Base-by-base conservation (phyloP, 2,329 filamentous ascomycete genomes). In the Fusarium scirpi region DNA sequence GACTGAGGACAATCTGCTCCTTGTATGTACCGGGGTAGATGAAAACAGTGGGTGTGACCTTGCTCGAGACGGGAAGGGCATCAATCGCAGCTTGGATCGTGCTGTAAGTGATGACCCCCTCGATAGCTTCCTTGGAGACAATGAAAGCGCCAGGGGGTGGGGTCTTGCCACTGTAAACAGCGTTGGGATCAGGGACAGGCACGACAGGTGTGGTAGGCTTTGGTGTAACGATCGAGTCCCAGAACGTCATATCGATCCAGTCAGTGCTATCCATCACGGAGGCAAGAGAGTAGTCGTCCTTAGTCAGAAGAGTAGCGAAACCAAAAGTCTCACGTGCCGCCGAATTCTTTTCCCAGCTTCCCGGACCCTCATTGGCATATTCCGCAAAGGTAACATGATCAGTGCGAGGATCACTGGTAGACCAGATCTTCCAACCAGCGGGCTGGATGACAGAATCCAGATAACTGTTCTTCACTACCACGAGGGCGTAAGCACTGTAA, bases 381-480 rank as follows among this genome's bases (percentile, higher is more conserved):
- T 91, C 89, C 8, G 80, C 86, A 67, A 87, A 90, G 15, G 81
- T 78, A 5, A 90, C 85, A 76, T 62, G 83, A 80, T 89, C 88
- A 89, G 46, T 81, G 69, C 25, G 72, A 73, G 89, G 89, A 89
- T 10, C 89, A 84, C 3, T 84, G 81, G 20, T 79, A 58, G 72
- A 89, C 90, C 76, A 92, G 81, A 43, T 90, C 85, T 74, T 74
- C 72, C 72, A 74, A 16, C 72, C 72, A 0, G 65, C 61, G 0
- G 72, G 65, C n/a, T 55, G 79, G 77, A 74, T 69, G 7, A 25
- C 30, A 3, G 60, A 58, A 12, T 81, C 82, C 73, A 91, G 78
- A 24, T 77, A 76, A 2, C 85, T 86, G 56, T 82, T 76, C 72
- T 86, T 83, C 74, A 85, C 80, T 6, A 84, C 80, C 3, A 85